Base-by-base conservation (phyloP, 2,329 filamentous ascomycete species). In the Beauveria sp. region DNA sequence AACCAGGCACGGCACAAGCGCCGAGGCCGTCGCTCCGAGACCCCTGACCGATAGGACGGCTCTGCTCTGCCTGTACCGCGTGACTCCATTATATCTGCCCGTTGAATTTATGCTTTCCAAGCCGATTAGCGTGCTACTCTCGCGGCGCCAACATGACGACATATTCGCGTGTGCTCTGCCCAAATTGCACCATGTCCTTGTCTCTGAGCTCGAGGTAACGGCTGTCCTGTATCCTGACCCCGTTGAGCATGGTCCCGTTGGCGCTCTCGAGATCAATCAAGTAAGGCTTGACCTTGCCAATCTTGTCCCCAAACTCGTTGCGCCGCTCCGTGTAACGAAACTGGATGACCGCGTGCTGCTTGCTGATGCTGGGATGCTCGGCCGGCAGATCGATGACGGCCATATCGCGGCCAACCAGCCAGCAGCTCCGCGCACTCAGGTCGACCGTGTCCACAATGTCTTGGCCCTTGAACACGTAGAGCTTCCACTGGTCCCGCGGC, bases 281-380 rank as follows among this genome's bases (percentile, higher is more conserved):
- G 75, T 97, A 99, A 1, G 92, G 92, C 76, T 85, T 88, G 51
- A 92, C 89, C 64, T 80, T 87, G 24, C 90, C 91, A 62, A 87
- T 80, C 70, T 87, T 89, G 71, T 97, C 92, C 24, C 92, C 92
- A 71, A 84, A 96, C 74, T 97, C 91, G 67, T 96, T 91, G 64
- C 84, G 84, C 74, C 88, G 92, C 69, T 91, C 89, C 22, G 89
- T 84, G 70, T 91, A 87, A 43, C 94, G 86, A 70, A 99, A 99
- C 72, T 99, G 94, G 48, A 99, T 83, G 9, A 92, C 94, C 1
- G 93, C 93, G 73, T 99, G 94, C 75, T 99, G 94, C 74, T 96
- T 96, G 72, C 91, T 96, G 69, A 92, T 86, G 73, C 91, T 97
- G 1, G 92, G 92, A 71, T 99, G 93, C 70, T 96, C 91, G 8